phyloP scores from a whole-genome alignment of 2,329 filamentous ascomycete genomes.

The Tolypocladium amazonense region DNA sequence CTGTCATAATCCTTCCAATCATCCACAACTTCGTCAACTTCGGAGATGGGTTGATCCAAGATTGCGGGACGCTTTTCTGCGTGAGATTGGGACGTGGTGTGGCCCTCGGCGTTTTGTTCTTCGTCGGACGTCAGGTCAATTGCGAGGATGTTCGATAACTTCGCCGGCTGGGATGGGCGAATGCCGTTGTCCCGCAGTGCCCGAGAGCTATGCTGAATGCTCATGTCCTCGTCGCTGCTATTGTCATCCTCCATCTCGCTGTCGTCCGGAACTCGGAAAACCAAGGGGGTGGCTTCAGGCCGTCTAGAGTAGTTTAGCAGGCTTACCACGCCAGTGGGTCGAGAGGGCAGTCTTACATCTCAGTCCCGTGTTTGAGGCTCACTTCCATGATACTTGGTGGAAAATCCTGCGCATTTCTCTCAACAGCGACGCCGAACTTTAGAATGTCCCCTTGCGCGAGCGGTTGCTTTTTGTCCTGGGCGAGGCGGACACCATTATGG shows the following conservation, averaged over 20 bases:
- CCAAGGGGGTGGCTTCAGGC: constrained; percentile 14
- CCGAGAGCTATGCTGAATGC: constrained; percentile 13
- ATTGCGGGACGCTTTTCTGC: not conserved
- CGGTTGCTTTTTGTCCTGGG: constrained; percentile 4
- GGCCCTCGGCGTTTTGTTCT: constrained; percentile 4
- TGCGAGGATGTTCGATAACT: not conserved
- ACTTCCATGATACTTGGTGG: constrained; percentile 27
- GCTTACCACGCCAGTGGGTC: not conserved
- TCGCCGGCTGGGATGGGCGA: constrained; percentile 9
- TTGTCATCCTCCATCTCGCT: constrained; percentile 18
- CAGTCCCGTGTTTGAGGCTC: constrained; percentile 15
- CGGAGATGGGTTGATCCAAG: not conserved
- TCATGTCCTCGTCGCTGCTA: constrained; percentile 16
- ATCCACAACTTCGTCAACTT: not conserved
- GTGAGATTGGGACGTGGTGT: not conserved
- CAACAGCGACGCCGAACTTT: constrained; percentile 24
- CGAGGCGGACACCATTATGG: constrained; percentile 22
- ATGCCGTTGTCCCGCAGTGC: constrained; percentile 18
- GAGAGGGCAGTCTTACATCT: constrained; percentile 9
- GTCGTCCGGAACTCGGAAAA: constrained; percentile 33
- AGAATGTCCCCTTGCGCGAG: constrained; percentile 20
- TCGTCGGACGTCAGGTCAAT: constrained; percentile 14
- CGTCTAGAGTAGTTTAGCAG: constrained; percentile 12
- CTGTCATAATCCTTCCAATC: not conserved
- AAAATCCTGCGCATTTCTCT: constrained; percentile 21